Conservation (phyloP, 225 moss, liverwort and hornwort species). For the Asterella californica region DNA sequence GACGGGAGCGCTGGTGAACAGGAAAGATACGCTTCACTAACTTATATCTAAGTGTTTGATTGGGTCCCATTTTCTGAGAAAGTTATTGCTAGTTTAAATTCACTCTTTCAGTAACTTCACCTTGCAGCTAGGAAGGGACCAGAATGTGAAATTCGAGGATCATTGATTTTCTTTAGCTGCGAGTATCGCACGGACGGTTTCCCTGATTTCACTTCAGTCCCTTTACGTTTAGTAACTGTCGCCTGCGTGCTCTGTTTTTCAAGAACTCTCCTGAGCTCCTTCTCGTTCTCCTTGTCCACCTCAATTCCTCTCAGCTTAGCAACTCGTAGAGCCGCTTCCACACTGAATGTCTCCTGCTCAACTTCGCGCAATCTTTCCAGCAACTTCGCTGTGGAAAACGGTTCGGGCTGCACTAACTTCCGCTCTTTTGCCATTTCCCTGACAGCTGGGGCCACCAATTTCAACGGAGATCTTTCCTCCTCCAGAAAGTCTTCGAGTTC, state of each 20-base stretch:
- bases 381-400: slow-evolving; percentile 33
- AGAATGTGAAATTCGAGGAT: slow-evolving; percentile 7
- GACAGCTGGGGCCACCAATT: not conserved
- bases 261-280: slow-evolving; percentile 21
- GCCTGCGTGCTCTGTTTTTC: slow-evolving; percentile 7
- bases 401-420: slow-evolving; percentile 15
- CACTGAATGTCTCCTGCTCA: slow-evolving; percentile 33
- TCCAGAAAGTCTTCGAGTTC: slow-evolving; percentile 8
- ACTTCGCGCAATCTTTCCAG: slow-evolving; percentile 30
- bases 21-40: no score
- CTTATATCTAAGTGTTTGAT: no score
- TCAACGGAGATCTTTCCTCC: not conserved
- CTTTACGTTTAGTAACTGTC: no score
- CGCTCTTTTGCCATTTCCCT: slow-evolving; percentile 5
- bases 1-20: no score
- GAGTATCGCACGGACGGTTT: slow-evolving; percentile 23
- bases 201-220: not conserved
- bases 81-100: no score
- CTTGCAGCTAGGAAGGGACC: slow-evolving; percentile 30
- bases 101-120: not conserved
- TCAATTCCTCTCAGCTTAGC: slow-evolving; percentile 35
- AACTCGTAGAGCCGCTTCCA: slow-evolving; percentile 24
- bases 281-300: slow-evolving; percentile 25
- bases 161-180: slow-evolving; percentile 34
- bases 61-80: no score